phyloP scores from a whole-genome alignment of 768 basidiomycete species.

The Lentinula aciculospora region DNA sequence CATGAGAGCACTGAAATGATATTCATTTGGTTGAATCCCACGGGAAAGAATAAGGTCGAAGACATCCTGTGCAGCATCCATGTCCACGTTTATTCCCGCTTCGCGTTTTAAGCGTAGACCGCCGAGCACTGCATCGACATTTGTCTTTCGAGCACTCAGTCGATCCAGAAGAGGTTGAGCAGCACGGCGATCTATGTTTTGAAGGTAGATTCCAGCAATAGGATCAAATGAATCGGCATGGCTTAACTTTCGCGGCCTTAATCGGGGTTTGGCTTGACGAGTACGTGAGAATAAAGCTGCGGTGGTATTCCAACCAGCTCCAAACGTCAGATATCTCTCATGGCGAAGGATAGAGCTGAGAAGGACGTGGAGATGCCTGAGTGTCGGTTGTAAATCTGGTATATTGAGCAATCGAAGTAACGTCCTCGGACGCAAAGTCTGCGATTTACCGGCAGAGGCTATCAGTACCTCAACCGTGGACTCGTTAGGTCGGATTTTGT shows the following conservation, averaged over 20 bases:
- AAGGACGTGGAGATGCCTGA: constrained; percentile 52
- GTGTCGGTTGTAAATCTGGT: constrained; percentile 36
- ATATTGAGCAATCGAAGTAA: constrained; percentile 45
- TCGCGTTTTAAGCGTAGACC: constrained; percentile 62
- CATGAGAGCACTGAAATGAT: constrained; percentile 74
- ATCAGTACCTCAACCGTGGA: constrained; percentile 53
- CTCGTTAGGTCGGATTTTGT: constrained; percentile 44
- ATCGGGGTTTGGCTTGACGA: constrained; percentile 15
- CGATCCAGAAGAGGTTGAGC: constrained; percentile 8
- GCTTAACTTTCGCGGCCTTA: constrained; percentile 6
- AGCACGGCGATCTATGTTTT: constrained; percentile 18
- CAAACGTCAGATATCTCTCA: constrained; percentile 40
- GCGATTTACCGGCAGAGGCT: constrained; percentile 38
- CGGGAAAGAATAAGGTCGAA: constrained; percentile 57
- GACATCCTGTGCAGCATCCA: constrained; percentile 43
- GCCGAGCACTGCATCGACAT: constrained; percentile 45
- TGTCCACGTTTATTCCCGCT: constrained; percentile 44
- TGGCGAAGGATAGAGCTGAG: constrained; percentile 45
- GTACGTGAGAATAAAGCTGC: constrained; percentile 32
- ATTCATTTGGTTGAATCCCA: constrained; percentile 65
- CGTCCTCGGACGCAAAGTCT: constrained; percentile 36
- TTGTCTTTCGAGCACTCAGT: constrained; percentile 37
- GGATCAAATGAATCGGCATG: constrained; percentile 39
- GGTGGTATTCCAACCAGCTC: constrained; percentile 40
- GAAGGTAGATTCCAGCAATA: constrained; percentile 35